phyloP scores from a whole-genome alignment of 2,329 filamentous ascomycete species.

The Aspergillus persii region DNA sequence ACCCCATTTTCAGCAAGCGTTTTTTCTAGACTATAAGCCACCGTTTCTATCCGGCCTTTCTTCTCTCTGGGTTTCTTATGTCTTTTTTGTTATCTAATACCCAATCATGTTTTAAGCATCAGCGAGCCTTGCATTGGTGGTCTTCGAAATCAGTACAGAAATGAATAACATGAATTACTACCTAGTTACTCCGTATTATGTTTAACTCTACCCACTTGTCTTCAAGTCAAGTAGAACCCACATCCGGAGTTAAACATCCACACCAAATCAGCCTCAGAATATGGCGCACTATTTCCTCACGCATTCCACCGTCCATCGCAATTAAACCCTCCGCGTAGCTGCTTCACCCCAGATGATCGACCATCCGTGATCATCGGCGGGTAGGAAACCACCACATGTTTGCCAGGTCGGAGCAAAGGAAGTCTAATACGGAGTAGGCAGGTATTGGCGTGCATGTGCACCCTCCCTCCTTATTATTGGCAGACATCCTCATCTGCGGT shows the following conservation, averaged over 20 bases:
- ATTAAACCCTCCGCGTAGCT: conserved; percentile 2
- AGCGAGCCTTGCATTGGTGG: neutral
- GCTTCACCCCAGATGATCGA: conserved; percentile 5
- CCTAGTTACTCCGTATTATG: neutral
- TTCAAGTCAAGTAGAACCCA: neutral
- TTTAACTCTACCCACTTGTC: neutral
- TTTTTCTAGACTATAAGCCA: neutral
- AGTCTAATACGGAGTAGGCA: neutral
- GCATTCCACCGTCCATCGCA: neutral
- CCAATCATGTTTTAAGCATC: conserved; percentile 1
- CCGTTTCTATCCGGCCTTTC: too few relatives aligned
- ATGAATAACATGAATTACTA: neutral
- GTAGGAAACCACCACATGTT: neutral
- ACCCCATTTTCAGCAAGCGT: neutral
- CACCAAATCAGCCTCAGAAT: neutral
- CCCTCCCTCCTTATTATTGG: neutral
- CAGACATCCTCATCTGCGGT: neutral
- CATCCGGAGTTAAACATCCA: neutral
- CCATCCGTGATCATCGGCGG: neutral
- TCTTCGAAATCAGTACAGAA: neutral
- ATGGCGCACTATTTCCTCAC: neutral
- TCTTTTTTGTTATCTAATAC: conserved; percentile 1
- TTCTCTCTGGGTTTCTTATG: neutral
- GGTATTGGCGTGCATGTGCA: neutral
- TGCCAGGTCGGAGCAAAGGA: neutral